These are phyloP conservation scores for Fomitopsis schrenkii DNA, from an alignment of 1,284 basidiomycete genomes.

Conservation along the genomic window DNA sequence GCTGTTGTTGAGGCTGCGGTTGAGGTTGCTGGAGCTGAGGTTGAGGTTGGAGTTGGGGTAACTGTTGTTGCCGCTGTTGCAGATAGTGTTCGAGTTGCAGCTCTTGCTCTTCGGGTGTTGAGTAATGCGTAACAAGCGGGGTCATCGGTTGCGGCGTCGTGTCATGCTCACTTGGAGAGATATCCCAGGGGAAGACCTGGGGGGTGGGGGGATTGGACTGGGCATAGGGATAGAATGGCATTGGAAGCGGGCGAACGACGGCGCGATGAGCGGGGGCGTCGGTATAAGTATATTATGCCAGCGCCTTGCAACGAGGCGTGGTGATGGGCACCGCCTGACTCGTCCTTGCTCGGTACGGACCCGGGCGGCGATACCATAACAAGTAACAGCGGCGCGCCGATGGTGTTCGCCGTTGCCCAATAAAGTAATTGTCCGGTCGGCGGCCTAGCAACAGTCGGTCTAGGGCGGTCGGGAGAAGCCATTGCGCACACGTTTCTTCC, in stretches of 20 bases:
- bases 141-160: conserved; percentile 1
- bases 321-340: background rate
- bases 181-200: conserved; percentile 21
- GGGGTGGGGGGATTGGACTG: conserved; percentile 20
- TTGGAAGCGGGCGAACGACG: conserved; percentile 6
- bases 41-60: background rate
- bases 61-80: conserved; percentile 7
- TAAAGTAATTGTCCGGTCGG: background rate
- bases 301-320: background rate
- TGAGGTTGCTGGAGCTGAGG: background rate
- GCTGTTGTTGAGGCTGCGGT: background rate
- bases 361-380: conserved; percentile 1
- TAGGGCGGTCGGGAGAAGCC: background rate
- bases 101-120: background rate
- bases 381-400: background rate
- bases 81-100: background rate
- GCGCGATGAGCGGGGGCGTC: background rate
- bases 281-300: background rate
- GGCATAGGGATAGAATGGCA: conserved; percentile 21
- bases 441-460: background rate
- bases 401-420: conserved; percentile 1
- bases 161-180: conserved; percentile 14
- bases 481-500: background rate
- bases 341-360: conserved; percentile 2
- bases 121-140: background rate